phyloP scores from a whole-genome alignment of 2,329 filamentous ascomycete genomes.

The Beauveria scarabaeidicola region DNA sequence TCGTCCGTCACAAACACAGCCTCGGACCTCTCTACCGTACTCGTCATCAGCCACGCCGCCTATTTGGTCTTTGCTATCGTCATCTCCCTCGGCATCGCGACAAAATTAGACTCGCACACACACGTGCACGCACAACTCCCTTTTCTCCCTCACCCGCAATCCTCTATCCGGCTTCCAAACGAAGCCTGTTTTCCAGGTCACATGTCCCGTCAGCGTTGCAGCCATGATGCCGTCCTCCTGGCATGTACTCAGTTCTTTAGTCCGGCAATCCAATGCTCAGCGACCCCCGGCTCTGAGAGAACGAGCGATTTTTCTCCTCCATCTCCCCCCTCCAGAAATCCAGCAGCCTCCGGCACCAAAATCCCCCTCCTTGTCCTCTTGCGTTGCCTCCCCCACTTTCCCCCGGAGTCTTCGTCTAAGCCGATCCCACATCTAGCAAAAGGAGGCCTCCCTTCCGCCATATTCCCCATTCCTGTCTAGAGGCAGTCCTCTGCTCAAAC shows the following conservation, averaged over 20 bases:
- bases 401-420: neutral
- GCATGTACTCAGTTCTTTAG: conserved; percentile 57
- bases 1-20: neutral
- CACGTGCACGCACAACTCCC: neutral
- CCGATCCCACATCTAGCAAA: neutral
- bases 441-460: conserved; percentile 1
- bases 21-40: neutral
- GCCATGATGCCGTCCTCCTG: neutral
- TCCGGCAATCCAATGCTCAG: conserved; percentile 51
- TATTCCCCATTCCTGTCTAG: neutral
- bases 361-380: neutral
- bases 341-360: neutral
- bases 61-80: neutral
- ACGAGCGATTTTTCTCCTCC: conserved; percentile 32
- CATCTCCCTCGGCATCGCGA: neutral
- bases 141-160: neutral
- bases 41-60: neutral
- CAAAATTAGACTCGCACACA: neutral
- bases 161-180: neutral
- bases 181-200: neutral
- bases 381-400: no score
- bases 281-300: conserved; percentile 54
- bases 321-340: neutral
- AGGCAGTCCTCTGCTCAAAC: neutral
- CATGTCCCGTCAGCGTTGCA: neutral